phyloP scores from a whole-genome alignment of 768 basidiomycete genomes.

The Gyrodon lividus region DNA sequence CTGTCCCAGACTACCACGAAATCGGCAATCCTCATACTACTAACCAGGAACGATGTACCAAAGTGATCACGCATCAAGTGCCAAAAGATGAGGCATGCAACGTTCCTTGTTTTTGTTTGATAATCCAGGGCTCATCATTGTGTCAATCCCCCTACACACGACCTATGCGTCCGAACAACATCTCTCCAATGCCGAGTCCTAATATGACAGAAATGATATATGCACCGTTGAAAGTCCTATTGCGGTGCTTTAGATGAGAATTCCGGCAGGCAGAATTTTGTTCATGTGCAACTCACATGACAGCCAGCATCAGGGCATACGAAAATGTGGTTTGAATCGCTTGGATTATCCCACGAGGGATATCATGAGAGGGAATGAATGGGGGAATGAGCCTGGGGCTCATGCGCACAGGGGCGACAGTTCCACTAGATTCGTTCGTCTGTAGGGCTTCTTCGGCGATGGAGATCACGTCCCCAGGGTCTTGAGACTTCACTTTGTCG shows the following conservation, averaged over 20 bases:
- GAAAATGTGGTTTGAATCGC: slow-evolving; percentile 59
- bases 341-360: slow-evolving; percentile 66
- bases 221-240: slow-evolving; percentile 81
- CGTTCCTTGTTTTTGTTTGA: too few species aligned
- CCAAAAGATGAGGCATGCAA: neutral
- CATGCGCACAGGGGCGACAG: slow-evolving; percentile 9
- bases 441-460: slow-evolving; percentile 6
- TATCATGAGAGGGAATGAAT: slow-evolving; percentile 66
- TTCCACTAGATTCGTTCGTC: neutral
- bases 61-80: neutral
- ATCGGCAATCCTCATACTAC: too few species aligned
- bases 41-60: neutral
- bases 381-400: slow-evolving; percentile 48
- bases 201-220: slow-evolving; percentile 72
- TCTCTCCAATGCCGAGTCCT: slow-evolving; percentile 75
- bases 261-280: neutral
- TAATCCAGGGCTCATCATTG: neutral
- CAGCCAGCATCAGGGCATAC: slow-evolving; percentile 76
- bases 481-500: neutral
- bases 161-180: slow-evolving; percentile 61
- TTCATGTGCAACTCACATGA: slow-evolving; percentile 59
- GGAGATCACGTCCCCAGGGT: slow-evolving; percentile 3
- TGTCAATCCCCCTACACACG: slow-evolving; percentile 5
- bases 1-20: too few species aligned
- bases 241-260: slow-evolving; percentile 8